Evolutionary conservation across 148 eudicot species (phyloP).

Genomic region (Vaccinium myrtillus): DNA sequence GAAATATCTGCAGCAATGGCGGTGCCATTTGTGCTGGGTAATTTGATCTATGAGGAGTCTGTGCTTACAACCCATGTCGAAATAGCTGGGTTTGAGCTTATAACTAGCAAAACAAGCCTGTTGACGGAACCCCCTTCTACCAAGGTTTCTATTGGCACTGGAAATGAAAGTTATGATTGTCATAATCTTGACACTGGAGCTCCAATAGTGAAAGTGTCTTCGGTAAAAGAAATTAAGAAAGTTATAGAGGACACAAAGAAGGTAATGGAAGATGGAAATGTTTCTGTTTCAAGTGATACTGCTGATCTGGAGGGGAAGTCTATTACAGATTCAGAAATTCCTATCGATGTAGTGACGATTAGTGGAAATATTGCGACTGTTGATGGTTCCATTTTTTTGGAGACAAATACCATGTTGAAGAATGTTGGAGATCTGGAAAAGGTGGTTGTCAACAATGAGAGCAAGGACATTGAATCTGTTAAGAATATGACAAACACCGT

Average conservation of each 20-base stretch:
- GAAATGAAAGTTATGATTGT: conserved; percentile 29
- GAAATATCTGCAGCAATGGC: conserved; percentile 23
- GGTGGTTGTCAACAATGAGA: conserved; percentile 30
- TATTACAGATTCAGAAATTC: conserved; percentile 15
- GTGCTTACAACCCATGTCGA: conserved; percentile 26
- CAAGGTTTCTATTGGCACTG: conserved; percentile 31
- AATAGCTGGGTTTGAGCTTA: conserved; percentile 33
- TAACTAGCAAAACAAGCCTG: conserved; percentile 20
- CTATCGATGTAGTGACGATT: conserved; percentile 24
- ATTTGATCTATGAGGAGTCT: conserved; percentile 36
- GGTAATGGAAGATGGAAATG: conserved; percentile 26
- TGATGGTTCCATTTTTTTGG: conserved; percentile 29
- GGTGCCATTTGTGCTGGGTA: conserved; percentile 41
- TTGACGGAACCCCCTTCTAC: conserved; percentile 25
- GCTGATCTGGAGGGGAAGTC: conserved; percentile 20
- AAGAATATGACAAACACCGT: conserved; percentile 16
- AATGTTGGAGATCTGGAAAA: conserved; percentile 29
- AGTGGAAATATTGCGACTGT: conserved; percentile 24
- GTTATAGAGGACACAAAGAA: conserved; percentile 10
- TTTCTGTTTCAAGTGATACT: conserved; percentile 27
- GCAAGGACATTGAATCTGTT: conserved; percentile 24
- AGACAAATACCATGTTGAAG: conserved; percentile 22
- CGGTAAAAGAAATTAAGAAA: conserved; percentile 26
- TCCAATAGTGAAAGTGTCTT: conserved; percentile 18
- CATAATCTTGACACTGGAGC: conserved; percentile 25